A percentile compares a stretch with the other conserved stretches of the same genome.
These are phyloP conservation scores for Cladosporium austrohemisphaericum DNA, from an alignment of 2,329 filamentous ascomycete species.

Conservation along the genomic window DNA sequence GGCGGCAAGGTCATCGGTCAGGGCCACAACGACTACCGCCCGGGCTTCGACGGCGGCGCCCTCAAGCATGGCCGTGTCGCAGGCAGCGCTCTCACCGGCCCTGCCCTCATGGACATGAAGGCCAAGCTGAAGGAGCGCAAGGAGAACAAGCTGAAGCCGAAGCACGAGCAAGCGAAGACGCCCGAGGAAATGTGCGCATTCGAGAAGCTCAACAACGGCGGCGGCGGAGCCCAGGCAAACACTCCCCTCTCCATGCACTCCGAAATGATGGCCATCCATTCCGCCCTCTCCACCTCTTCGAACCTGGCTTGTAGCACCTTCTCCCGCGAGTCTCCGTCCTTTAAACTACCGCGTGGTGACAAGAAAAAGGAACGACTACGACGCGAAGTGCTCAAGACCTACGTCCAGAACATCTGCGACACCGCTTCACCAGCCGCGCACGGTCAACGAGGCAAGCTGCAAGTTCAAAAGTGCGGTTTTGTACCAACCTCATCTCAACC, in stretches of 20 bases:
- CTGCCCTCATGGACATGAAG: constrained; percentile 40
- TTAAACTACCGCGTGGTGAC: constrained; percentile 46
- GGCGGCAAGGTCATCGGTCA: constrained; percentile 53
- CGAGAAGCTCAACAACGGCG: constrained; percentile 32
- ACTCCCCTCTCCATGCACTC: constrained; percentile 50
- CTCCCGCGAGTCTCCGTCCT: constrained; percentile 49
- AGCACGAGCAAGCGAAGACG: constrained; percentile 29
- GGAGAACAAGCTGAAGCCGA: constrained; percentile 33
- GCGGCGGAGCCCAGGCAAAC: constrained; percentile 39
- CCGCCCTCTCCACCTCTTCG: constrained; percentile 45
- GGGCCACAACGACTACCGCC: constrained; percentile 50
- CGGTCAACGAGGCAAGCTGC: constrained; percentile 29
- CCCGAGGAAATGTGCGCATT: constrained; percentile 37
- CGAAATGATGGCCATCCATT: constrained; percentile 56
- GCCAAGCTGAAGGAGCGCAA: constrained; percentile 33
- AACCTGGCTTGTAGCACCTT: constrained; percentile 41
- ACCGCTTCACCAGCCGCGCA: constrained; percentile 29
- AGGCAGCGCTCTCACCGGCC: constrained; percentile 32
- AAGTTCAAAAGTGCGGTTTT: constrained; percentile 48
- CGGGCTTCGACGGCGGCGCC: constrained; percentile 49
- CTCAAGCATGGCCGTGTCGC: constrained; percentile 46
- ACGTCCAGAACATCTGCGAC: constrained; percentile 44
- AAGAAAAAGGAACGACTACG: constrained; percentile 48
- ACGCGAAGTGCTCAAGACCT: constrained; percentile 41
- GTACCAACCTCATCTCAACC: constrained; percentile 45